Percentiles rank a stretch among this genome's conserved stretches.
Conservation (phyloP, 176 grass and related monocot genomes). For the Eleusine coracana region DNA sequence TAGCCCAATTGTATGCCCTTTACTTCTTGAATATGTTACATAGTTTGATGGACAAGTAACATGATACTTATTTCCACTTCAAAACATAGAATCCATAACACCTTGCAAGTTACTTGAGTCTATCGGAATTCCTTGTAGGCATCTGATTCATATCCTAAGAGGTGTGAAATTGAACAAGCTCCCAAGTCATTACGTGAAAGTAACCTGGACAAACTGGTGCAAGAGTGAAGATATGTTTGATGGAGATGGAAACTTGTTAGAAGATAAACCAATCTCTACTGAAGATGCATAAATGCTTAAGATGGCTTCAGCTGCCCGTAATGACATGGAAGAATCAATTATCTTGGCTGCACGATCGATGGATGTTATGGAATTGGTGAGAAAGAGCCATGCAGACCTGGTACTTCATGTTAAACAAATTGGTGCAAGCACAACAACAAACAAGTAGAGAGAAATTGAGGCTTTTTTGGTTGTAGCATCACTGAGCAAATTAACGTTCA, state of each 20-base stretch:
- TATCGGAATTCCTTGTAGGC: not conserved
- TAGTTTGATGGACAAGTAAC: too few relatives aligned
- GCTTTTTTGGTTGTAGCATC: not conserved
- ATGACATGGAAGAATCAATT: not conserved
- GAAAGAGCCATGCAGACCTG: not conserved
- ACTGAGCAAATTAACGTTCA: not conserved
- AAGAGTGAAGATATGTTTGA: not conserved
- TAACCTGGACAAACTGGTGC: not conserved
- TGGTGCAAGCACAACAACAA: not conserved
- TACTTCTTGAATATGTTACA: too few relatives aligned
- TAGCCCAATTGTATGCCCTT: too few relatives aligned
- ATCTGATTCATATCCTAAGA: not conserved
- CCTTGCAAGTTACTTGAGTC: slow-evolving; percentile 4
- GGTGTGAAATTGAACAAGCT: not conserved
- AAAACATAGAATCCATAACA: too few relatives aligned
- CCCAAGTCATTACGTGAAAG: not conserved
- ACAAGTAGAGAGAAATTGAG: not conserved
- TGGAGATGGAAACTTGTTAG: not conserved
- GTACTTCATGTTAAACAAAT: not conserved
- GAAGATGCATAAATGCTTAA: not conserved
- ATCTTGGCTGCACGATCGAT: not conserved
- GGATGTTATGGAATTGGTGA: not conserved
- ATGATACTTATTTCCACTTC: too few relatives aligned
- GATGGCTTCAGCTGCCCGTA: not conserved
- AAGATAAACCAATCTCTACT: not conserved